These are phyloP conservation scores for Knoxia roxburghii DNA, from an alignment of 257 asterid species.

Conservation along the genomic window DNA sequence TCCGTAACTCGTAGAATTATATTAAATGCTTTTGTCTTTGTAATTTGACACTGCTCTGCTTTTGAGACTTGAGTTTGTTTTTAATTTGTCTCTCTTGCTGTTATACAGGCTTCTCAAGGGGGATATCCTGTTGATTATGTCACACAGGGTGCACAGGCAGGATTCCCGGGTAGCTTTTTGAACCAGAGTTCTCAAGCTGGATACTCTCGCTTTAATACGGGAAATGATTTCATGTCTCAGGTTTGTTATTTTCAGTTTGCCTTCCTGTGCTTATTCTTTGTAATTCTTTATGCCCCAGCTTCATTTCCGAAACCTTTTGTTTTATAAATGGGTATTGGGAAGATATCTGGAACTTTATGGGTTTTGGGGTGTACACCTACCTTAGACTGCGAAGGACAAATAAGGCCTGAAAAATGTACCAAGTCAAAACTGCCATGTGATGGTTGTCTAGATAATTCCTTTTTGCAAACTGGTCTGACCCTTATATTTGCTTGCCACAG, in stretches of 20 bases:
- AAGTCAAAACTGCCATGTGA: background rate
- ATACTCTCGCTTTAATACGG: constrained; percentile 74
- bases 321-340: background rate
- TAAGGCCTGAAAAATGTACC: background rate
- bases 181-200: constrained; percentile 93
- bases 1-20: background rate
- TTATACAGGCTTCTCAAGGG: constrained; percentile 75
- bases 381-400: background rate
- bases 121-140: constrained; percentile 81
- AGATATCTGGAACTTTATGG: background rate
- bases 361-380: background rate
- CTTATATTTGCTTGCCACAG: constrained; percentile 30
- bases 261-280: background rate
- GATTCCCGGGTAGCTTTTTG: constrained; percentile 73
- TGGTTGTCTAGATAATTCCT: background rate
- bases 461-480: background rate
- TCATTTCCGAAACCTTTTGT: background rate
- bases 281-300: background rate
- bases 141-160: constrained; percentile 85
- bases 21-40: background rate
- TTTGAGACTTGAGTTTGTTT: constrained; percentile 5
- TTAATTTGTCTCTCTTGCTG: constrained; percentile 8
- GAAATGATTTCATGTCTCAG: constrained; percentile 99
- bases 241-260: constrained; percentile 29
- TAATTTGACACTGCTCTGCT: background rate